Base-by-base conservation (phyloP, 345 rosid species). In the Aquilaria malaccensis region DNA sequence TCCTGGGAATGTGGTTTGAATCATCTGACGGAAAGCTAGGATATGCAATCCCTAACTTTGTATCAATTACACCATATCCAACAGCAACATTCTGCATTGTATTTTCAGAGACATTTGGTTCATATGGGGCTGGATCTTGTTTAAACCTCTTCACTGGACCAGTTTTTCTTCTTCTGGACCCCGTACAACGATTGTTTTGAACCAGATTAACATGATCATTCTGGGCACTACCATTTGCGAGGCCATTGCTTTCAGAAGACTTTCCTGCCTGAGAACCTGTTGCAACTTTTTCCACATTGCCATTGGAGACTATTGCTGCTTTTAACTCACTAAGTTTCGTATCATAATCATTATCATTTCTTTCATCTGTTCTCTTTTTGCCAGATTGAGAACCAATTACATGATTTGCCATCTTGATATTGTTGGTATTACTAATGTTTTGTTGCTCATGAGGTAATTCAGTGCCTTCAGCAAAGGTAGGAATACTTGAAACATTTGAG, bases 81-180 rank as follows among this genome's bases (percentile, higher is more conserved):
- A 73, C 67, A 56, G 78, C 55, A 30, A 83, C 4, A 63, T 74
- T 70, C 32, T 70, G 73, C n/a, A 76, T 67, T 63, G 74, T 60
- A 63, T 77, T 72, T 56, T 77, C 83, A 13, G 65, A 62, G 41
- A 61, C 56, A 62, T 60, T 46, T 32, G 71, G 50, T 56, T 73
- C 79, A 65, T 68, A 63, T 1, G 81, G 57, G 55, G 60, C 69
- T 52, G 52, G 61, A 50, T 95, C 98, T 72, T 87, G 91, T 69
- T 76, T 83, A 71, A 91, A 95, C 78, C 98, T 88, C 86, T 84
- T 95, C 67, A 95, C 99, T 58, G 94, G 84, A 51, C 96, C 85
- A 70, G 96, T 80, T 78, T 95, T 95, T 70, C 99, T 85, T 72
- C 95, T 79, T 76, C 76, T 88, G 45, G 99, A 80, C 67, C 99